Conservation (phyloP, 2,329 filamentous ascomycete genomes). For the Purpureocillium lavendulum region DNA sequence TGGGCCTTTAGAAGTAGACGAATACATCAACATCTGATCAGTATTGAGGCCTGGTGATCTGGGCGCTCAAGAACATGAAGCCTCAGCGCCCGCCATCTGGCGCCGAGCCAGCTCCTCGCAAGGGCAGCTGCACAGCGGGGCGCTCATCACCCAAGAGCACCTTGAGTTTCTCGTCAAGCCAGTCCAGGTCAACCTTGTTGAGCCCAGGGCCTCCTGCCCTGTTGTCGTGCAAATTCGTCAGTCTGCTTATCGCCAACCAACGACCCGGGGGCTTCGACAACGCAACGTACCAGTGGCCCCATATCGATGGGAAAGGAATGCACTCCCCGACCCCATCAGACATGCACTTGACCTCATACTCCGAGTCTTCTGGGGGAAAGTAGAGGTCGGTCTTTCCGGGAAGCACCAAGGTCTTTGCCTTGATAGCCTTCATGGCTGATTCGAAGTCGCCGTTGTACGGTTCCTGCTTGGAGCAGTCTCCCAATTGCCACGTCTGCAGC, state of each 20-base stretch:
- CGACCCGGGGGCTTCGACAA: not conserved
- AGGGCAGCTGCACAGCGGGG: not conserved
- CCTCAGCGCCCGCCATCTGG: too few relatives aligned
- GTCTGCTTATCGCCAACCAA: too few relatives aligned
- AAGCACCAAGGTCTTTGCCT: conserved; percentile 62
- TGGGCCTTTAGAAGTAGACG: too few relatives aligned
- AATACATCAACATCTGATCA: too few relatives aligned
- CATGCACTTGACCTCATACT: conserved; percentile 57
- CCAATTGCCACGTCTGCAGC: conserved; percentile 72
- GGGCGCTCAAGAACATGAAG: too few relatives aligned
- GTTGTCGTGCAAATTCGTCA: not conserved
- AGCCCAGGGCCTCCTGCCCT: conserved; percentile 62
- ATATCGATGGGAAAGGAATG: conserved; percentile 30
- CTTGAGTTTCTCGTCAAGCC: conserved; percentile 56
- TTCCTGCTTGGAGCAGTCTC: conserved; percentile 59
- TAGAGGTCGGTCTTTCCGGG: conserved; percentile 70
- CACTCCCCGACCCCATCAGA: conserved; percentile 20
- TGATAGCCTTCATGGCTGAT: conserved; percentile 59
- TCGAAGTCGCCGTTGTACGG: conserved; percentile 61
- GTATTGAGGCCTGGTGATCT: too few relatives aligned
- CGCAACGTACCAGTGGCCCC: conserved; percentile 27
- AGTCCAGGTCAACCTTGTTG: conserved; percentile 62
- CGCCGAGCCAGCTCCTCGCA: not conserved
- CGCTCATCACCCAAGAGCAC: conserved; percentile 27
- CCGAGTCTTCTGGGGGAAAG: conserved; percentile 73